Evolutionary conservation across 108 stramenopile genomes (phyloP).

Genomic region (Seminavis robusta): DNA sequence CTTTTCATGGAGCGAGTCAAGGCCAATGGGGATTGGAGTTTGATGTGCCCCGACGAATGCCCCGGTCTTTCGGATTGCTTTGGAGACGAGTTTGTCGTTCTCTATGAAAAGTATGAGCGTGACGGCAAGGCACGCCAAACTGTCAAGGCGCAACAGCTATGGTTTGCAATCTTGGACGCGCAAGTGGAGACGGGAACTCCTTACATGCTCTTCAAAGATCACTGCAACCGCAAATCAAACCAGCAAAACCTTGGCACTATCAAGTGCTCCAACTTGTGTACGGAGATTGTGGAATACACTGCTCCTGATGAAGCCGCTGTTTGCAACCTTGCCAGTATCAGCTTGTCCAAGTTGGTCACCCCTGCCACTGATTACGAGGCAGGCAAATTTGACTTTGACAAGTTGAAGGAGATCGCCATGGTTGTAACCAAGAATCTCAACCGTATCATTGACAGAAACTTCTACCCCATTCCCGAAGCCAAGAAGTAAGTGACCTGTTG

Average conservation of each 20-base stretch:
- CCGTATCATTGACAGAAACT: constrained; percentile 97
- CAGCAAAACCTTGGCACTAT: constrained; percentile 99
- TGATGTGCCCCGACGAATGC: constrained; percentile 97
- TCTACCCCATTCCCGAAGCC: constrained; percentile 93
- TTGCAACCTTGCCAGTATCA: constrained; percentile 98
- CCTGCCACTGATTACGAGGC: constrained; percentile 43
- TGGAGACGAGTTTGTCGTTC: constrained; percentile 90
- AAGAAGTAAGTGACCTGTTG: constrained; percentile 34
- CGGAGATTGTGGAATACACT: constrained; percentile 99
- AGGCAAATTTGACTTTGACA: constrained; percentile 82
- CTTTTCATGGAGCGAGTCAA: constrained; percentile 99
- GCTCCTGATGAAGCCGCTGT: constrained; percentile 98
- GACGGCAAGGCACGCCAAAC: constrained; percentile 90
- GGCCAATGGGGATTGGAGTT: constrained; percentile 86
- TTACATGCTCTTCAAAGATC: constrained; percentile 99
- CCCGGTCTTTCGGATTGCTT: constrained; percentile 89
- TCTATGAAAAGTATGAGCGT: constrained; percentile 93
- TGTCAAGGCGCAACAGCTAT: constrained; percentile 95
- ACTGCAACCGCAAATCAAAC: constrained; percentile 97
- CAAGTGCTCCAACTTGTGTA: constrained; percentile 96
- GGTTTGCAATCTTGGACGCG: constrained; percentile 97
- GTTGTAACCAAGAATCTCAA: constrained; percentile 97
- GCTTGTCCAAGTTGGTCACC: constrained; percentile 89
- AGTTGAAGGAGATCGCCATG: constrained; percentile 84
- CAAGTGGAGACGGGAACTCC: constrained; percentile 99